Base-by-base conservation (phyloP, 257 asterid species). In the Solanum bukasovii region DNA sequence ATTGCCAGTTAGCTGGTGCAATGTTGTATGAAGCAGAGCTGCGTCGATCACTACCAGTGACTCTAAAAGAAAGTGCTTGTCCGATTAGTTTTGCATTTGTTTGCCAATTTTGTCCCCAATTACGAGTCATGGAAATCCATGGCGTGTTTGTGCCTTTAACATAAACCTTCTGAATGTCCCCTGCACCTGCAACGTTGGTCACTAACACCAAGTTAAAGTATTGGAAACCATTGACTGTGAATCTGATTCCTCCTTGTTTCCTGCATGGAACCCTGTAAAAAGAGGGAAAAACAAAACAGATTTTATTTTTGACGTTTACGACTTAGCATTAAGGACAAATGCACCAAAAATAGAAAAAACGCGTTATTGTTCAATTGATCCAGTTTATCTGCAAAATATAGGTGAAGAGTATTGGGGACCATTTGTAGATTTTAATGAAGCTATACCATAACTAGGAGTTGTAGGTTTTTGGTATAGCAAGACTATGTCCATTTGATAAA, bases 81-180 rank as follows among this genome's bases (percentile, higher is more conserved):
- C 98, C 98, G 3, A 83, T 89, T 1, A 95, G 88, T 14, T 86
- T 71, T 2, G 95, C 87, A 61, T 89, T 93, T 63, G 95, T 88
- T 83, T 95, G 95, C 98, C 98, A 95, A 52, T 94, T 94, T 74
- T 95, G 98, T 52, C 98, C 98, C 98, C 98, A 94, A 87, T 95
- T 95, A 0, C 98, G 93, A 87, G 94, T 94, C 94, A 95, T 91
- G 0, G 93, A 16, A 68, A 94, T 11, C 98, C 98, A 95, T 67
- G 91, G 90, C 0, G 95, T 95, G 6, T 89, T 92, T 1, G 93
- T 29, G 1, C 98, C 98, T 37, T 95, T 95, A 5, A 95, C 81
- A 85, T 93, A 90, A 16, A 93, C 95, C 10, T 91, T 89, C 68
- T 89, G 91, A 29, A 95, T 86, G 13, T 95, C 93, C 2, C 98